Evolutionary conservation across 495 filamentous ascomycete species (phyloP).

Genomic region (Massariosphaeria phaeospora): DNA sequence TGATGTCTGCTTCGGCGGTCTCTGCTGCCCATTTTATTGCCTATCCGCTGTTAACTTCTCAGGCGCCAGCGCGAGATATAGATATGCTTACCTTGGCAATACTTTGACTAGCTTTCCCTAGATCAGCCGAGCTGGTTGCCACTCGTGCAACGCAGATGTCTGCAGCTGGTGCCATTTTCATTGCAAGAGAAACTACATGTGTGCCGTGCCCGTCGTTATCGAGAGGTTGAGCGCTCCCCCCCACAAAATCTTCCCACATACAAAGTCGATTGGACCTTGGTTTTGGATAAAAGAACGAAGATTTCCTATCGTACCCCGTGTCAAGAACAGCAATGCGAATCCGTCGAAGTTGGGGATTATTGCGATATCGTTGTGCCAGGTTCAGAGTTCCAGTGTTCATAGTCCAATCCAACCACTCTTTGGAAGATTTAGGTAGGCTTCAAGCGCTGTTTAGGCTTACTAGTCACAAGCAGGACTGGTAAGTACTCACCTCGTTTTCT

Average conservation of each 20-base stretch:
- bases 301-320: background rate
- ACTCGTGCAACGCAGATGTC: background rate
- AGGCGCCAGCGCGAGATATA: background rate
- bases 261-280: background rate
- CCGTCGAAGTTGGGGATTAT: background rate
- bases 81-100: background rate
- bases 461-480: background rate
- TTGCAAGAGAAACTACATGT: background rate
- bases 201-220: background rate
- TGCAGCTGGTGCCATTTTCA: background rate
- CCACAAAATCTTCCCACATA: background rate
- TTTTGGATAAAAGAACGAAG: background rate
- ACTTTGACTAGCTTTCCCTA: background rate
- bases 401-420: background rate
- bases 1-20: background rate
- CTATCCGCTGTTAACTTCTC: background rate
- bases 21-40: background rate
- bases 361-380: background rate
- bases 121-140: too few species aligned
- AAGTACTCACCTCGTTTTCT: too few species aligned
- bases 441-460: background rate
- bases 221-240: background rate
- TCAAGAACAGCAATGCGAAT: background rate
- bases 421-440: background rate
- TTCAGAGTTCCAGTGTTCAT: background rate